Evolutionary conservation across 306 rosid species (phyloP).

Genomic region (Cucumis melo): DNA sequence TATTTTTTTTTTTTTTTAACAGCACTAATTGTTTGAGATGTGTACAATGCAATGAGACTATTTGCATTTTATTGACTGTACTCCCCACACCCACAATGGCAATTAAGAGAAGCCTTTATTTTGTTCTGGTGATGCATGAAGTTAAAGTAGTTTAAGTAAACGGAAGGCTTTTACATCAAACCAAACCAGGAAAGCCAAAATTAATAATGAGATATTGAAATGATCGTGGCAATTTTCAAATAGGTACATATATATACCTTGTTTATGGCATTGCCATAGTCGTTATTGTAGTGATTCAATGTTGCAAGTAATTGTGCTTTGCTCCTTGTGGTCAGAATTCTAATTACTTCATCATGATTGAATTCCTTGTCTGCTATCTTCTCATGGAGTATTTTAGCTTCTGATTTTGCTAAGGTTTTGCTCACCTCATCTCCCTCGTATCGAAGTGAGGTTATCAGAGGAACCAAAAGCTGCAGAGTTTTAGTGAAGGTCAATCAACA

Average conservation of each 20-base stretch:
- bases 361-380: slow-evolving; percentile 46
- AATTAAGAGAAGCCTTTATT: neutral
- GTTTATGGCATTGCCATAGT: slow-evolving; percentile 50
- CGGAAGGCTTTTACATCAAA: neutral
- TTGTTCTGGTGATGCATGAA: neutral
- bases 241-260: slow-evolving; percentile 32
- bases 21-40: neutral
- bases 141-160: neutral
- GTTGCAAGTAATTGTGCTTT: slow-evolving; percentile 60
- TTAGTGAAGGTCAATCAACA: neutral
- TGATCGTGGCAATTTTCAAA: neutral
- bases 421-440: slow-evolving; percentile 81
- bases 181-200: neutral
- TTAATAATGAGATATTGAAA: neutral
- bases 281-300: slow-evolving; percentile 55
- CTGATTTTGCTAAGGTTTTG: slow-evolving; percentile 46
- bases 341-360: slow-evolving; percentile 46
- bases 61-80: neutral
- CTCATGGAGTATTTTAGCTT: slow-evolving; percentile 60
- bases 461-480: slow-evolving; percentile 58
- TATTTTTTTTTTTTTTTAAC: neutral
- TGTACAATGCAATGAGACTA: no score
- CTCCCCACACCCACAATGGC: neutral
- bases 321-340: slow-evolving; percentile 68
- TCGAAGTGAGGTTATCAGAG: slow-evolving; percentile 51